Evolutionary conservation across 2,329 filamentous ascomycete species (phyloP), one percentile per base, ranked within the genome.

Genomic region (Penicillium psychrosexuale): DNA sequence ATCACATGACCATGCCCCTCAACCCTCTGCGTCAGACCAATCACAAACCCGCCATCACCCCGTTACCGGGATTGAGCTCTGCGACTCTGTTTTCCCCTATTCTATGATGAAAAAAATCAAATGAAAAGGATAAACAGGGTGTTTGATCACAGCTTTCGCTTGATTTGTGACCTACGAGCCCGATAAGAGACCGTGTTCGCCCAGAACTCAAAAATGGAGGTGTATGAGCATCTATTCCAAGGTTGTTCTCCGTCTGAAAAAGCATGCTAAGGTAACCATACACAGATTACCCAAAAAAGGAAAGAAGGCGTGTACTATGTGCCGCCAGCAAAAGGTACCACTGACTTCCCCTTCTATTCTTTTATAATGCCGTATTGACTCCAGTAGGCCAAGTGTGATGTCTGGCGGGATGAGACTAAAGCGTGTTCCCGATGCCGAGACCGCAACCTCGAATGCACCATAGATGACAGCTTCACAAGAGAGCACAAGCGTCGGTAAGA

Each of bases 281-380:
- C 47, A 43, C 40, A 66, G 64, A 28, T 54, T 61, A 17, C 39
- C 61, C 24, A 62, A 65, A 36, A 71, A 68, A 56, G 65, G 66
- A 37, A 75, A 75, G 60, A 75, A 73, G 56, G 74, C 74, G 5
- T 77, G 74, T 55, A 76, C 74, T 2, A 72, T 75, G 60, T 77
- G 75, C 61, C 66, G 74, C 37, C 75, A 77, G 57, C 75, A 77
- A 59, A 77, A 77, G 68, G 73, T 75, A n/a, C 15, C 8, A n/a
- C 7, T 13, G 3, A 9, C n/a, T 24, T 5, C 12, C 15, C 39
- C n/a, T 22, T 22, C 3, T 22, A 22, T 22, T 22, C 22, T 24
- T 28, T 3, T 33, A 8, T 19, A 11, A 39, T 2, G n/a, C n/a
- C n/a, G 7, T 36, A 36, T 27, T 57, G 9, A 53, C 22, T 39